Conservation (phyloP, 495 filamentous ascomycete genomes). For the Penicillium turbatum region DNA sequence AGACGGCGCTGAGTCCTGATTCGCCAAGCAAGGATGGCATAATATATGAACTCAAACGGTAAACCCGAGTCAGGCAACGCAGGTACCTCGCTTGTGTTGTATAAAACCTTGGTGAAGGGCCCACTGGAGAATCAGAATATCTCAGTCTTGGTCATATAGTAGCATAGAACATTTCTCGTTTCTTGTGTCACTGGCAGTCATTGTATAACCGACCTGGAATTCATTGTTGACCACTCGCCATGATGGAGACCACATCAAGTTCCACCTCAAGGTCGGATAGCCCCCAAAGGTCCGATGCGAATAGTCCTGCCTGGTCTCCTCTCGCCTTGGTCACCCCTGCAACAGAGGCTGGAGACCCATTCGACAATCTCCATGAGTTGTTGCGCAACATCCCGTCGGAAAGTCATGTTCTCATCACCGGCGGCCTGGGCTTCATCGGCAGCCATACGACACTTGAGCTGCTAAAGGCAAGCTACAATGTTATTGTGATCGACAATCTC, state of each 20-base stretch:
- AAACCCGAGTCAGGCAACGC: slow-evolving; percentile 12
- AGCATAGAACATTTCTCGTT: slow-evolving; percentile 2
- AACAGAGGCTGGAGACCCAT: slow-evolving; percentile 38
- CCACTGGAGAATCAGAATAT: background rate
- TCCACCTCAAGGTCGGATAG: slow-evolving; percentile 29
- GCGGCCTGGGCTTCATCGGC: slow-evolving; percentile 64
- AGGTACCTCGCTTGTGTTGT: slow-evolving; percentile 11
- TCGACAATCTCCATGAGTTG: slow-evolving; percentile 38
- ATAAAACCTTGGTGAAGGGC: slow-evolving; percentile 18
- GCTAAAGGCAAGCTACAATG: slow-evolving; percentile 57
- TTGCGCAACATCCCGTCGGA: slow-evolving; percentile 33
- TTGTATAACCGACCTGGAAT: background rate
- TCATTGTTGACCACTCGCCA: background rate
- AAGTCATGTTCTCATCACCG: slow-evolving; percentile 54
- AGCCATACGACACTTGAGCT: slow-evolving; percentile 61
- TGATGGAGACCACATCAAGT: background rate
- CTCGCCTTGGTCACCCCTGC: slow-evolving; percentile 36
- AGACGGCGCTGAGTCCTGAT: slow-evolving; percentile 12
- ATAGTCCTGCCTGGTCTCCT: slow-evolving; percentile 35
- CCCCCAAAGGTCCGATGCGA: slow-evolving; percentile 31
- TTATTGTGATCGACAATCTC: slow-evolving; percentile 61
- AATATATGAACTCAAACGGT: slow-evolving; percentile 17
- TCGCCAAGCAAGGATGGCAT: slow-evolving; percentile 10
- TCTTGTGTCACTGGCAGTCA: background rate
- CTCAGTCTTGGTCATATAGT: slow-evolving; percentile 4